Base-by-base conservation (phyloP, 2,329 filamentous ascomycete species). In the Colletotrichum lindemuthianum region DNA sequence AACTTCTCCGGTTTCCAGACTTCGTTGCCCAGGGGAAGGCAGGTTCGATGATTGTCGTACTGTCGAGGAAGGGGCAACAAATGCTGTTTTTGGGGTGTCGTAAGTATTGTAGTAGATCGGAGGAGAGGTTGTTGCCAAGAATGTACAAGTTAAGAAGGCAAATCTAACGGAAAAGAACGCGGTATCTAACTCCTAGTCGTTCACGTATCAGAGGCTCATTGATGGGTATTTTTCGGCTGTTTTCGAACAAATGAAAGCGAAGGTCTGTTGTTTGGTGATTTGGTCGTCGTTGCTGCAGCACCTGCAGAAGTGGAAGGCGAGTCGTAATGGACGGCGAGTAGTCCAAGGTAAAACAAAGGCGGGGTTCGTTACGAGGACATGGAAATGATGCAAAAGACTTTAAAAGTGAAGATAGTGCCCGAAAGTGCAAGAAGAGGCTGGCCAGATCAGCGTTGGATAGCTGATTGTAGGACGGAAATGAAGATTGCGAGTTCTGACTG, bases 341-440 rank as follows among this genome's bases (percentile, higher is more conserved):
- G 59, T 56, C 67, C 59, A 24, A 4, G 24, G 24, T 43, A 39
- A 41, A 59, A 77, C 74, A 69, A 71, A 70, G 72, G 73, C 72
- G 68, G 70, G 59, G 72, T 73, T 78, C 79, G 79, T 81, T 81
- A 81, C 76, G 69, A 75, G 73, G 74, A 80, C 79, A 81, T 81
- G 73, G 74, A 75, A 70, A 71, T 66, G 51, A 41, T 52, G 36
- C 53, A 61, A 24, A 52, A 43, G 41, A 24, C 24, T 24, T 24
- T 24, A 72, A 59, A 53, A 53, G 24, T 47, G 56, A 63, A 47
- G 37, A 45, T 57, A 59, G 44, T 33, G 47, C 47, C 63, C 63
- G 43, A 13, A 65, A 49, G 50, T 64, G 48, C 8, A 36, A 54
- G 8, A 36, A 54, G 8, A n/a, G 53, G 32, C 16, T 52, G 8